A percentile compares a stretch with the other conserved stretches of the same genome.
Evolutionary conservation across 306 rosid genomes (phyloP).

Genomic region (Acacia crassicarpa): DNA sequence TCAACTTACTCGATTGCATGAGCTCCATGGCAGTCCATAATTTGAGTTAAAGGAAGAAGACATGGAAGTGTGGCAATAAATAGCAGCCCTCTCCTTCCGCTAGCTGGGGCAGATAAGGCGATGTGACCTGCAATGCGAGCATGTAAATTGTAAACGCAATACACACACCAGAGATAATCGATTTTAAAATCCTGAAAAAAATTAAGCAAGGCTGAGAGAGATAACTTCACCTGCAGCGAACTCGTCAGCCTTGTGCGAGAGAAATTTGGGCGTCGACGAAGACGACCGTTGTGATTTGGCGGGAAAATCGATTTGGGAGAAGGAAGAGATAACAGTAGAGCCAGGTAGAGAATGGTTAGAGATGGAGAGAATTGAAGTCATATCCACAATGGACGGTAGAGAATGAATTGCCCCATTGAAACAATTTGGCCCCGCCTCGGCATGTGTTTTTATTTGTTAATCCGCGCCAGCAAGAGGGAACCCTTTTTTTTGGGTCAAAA

Average conservation of each 20-base stretch:
- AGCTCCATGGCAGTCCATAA: conserved; percentile 37
- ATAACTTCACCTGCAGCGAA: conserved; percentile 10
- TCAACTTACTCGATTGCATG: conserved; percentile 58
- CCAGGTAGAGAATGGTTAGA: conserved; percentile 33
- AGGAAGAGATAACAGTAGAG: conserved; percentile 29
- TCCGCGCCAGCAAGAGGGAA: background rate
- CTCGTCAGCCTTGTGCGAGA: conserved; percentile 32
- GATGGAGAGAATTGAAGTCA: conserved; percentile 46
- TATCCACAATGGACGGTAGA: conserved; percentile 31
- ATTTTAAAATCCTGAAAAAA: background rate
- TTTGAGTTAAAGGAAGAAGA: conserved; percentile 51
- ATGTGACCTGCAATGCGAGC: conserved; percentile 25
- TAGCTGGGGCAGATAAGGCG: conserved; percentile 22
- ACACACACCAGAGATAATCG: background rate
- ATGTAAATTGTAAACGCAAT: background rate
- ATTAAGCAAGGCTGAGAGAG: conserved; percentile 22
- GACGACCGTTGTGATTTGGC: conserved; percentile 43
- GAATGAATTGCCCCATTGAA: background rate
- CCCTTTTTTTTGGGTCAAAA: too few species aligned
- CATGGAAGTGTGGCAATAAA: conserved; percentile 60
- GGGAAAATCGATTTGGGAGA: conserved; percentile 40
- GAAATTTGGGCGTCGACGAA: conserved; percentile 37
- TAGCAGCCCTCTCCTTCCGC: conserved; percentile 57
- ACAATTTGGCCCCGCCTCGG: background rate
- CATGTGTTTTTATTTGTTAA: background rate